Evolutionary conservation across 73 alveolate species (phyloP), one percentile per base, ranked within the genome.

Genomic region (Paramecium sexaurelia): DNA sequence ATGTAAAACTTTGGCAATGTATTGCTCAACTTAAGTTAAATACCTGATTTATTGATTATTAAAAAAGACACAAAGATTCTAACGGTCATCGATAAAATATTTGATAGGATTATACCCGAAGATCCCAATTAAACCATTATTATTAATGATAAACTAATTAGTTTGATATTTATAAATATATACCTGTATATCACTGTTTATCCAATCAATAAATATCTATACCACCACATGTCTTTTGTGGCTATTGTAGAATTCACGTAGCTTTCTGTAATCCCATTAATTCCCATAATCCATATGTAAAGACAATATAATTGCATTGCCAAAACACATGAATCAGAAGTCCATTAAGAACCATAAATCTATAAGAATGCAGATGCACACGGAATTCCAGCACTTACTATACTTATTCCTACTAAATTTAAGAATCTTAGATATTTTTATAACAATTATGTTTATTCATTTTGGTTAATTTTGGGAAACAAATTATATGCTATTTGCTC

Each of bases 281-380:
- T 61, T 17, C 93, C 93, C 93, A 86, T 86, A 1, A 86, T 41
- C 93, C 93, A 86, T 8, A 56, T 85, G 71, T 86, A 86, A 5
- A 86, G 20, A 66, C 93, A 86, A 35, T 86, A 86, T 3, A 75
- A 36, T 86, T 86, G 19, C 40, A 86, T 32, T 5, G 93, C 93
- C 41, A 33, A 35, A 66, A 66, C 71, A 33, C 93, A 56, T 7
- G 87, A 55, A 5, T 61, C 26, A 13, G 83, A 20, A 15, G 56
- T 57, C 93, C 93, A 86, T 86, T 61, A 61, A 5, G 57, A 26
- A 39, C 93, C 93, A 66, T 86, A 86, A 11, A 86, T 40, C 11
- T 71, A 13, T 7, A 86, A 55, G 71, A 86, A 61, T n/a, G 87
- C 75, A 36, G 68, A 61, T 6, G 87, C 61, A 86, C 71, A 57